Evolutionary conservation across 768 basidiomycete species (phyloP), one percentile per base, ranked within the genome.

Genomic region (Gymnopilus junonius): DNA sequence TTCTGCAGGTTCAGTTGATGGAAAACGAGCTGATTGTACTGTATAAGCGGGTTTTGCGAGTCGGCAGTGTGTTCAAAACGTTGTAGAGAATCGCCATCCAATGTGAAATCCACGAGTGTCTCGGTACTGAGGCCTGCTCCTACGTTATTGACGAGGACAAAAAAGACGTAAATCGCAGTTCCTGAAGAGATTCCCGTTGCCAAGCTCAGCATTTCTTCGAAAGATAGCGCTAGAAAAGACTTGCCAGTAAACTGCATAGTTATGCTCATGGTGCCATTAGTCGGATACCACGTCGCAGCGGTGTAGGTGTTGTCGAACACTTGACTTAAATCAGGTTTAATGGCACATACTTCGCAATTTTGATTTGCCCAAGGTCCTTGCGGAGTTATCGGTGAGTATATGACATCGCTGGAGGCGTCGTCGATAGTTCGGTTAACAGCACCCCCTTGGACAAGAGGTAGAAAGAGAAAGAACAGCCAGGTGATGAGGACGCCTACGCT

Each of bases 131-230:
- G 66, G 17, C 69, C 70, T 40, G 62, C 50, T 20, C 70, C 75
- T 21, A 54, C 61, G 45, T 67, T 65, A 58, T 80, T 78, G 10
- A 74, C 73, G 11, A 79, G 75, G 21, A 79, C 74, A 42, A 80
- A 79, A 57, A 71, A 80, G n/a, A 79, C 73, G 58, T 78, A 78
- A 8, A 80, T 71, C 1, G 77, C 77, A n/a, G 73, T 76, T 21
- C 79, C 79, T 81, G 42, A 8, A 32, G 31, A 57, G 17, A n/a
- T n/a, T 5, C 25, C 23, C 11, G 2, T 10, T 20, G 5, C 15
- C n/a, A 10, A 4, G 17, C n/a, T 21, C 8, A 43, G n/a, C 42
- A 14, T 43, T 12, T 46, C 14, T 46, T 4, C 10, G 11, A 11
- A 12, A 11, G 11, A 12, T 12, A 42, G 17, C 17, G 48, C 27